Evolutionary conservation across 2,329 filamentous ascomycete species (phyloP), one percentile per base, ranked within the genome.

Genomic region (Fusarium agapanthi): DNA sequence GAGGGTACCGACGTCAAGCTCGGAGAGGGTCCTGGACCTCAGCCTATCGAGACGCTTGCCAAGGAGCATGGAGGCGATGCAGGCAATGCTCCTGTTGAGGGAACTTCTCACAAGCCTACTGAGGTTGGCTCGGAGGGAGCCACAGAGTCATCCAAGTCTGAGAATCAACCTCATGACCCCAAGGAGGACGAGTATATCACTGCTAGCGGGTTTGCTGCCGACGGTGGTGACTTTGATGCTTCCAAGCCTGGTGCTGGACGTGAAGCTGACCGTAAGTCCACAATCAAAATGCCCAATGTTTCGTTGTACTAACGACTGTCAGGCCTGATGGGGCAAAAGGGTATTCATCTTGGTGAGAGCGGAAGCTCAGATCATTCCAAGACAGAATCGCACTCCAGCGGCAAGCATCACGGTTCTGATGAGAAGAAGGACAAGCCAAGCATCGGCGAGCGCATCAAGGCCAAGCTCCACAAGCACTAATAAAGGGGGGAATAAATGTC

Each of bases 201-300:
- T 80, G 86, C 85, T 28, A 86, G 84, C 2, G 91, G 91, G 1
- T 79, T 92, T 34, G 81, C 84, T 38, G 89, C 90, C 22, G 90
- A 93, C 43, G 91, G 91, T 2, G 91, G 91, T 11, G 85, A 92
- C 74, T 92, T 92, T 77, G 91, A 93, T 75, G 90, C 88, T 8
- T 82, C 86, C 13, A 87, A 87, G 66, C 87, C 90, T 1, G 91
- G 91, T 16, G 91, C 91, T 16, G 90, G 90, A 7, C 83, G 81
- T 40, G 91, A 93, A 79, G 91, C 91, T 68, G 90, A 92, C 73
- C 87, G 91, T 91, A 80, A 82, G 86, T 84, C 37, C 24, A 38
- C 45, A 20, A 11, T 30, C 13, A 6, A 16, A 14, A 24, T 26
- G 15, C 30, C 15, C 38, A 20, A 30, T 15, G 2, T 11, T 32